Percentiles rank a stretch among this genome's conserved stretches.
phyloP scores from a whole-genome alignment of 202 grass and related monocot species.

The Musa balbisiana region DNA sequence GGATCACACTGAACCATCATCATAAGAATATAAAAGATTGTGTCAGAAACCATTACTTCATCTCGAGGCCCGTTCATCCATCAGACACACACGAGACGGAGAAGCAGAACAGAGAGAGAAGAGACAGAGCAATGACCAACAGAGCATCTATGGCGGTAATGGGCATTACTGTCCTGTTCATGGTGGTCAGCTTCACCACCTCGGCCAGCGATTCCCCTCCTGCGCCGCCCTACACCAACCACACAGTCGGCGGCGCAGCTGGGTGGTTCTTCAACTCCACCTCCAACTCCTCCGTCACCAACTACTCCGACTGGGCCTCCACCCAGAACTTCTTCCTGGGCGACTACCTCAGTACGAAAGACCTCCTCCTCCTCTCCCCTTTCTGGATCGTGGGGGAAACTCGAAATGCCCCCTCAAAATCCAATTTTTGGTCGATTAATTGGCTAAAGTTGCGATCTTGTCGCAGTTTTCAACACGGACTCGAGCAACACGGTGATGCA shows the following conservation, averaged over 20 bases:
- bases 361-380: not conserved
- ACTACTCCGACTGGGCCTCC: slow-evolving; percentile 74
- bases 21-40: no score
- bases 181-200: not conserved
- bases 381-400: not conserved
- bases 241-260: slow-evolving; percentile 52
- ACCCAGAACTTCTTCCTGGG: slow-evolving; percentile 64
- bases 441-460: not conserved
- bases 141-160: not conserved
- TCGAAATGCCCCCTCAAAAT: not conserved
- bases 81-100: no score
- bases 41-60: no score
- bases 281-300: slow-evolving; percentile 41
- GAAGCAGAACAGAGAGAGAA: no score
- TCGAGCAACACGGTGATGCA: slow-evolving; percentile 58
- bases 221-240: slow-evolving; percentile 43
- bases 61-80: no score
- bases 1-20: no score
- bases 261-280: slow-evolving; percentile 69
- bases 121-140: no score
- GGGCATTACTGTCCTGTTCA: no score
- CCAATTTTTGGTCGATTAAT: not conserved
- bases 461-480: slow-evolving; percentile 78
- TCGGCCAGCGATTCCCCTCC: slow-evolving; percentile 8
- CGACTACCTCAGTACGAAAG: slow-evolving; percentile 59